Percentiles rank a stretch among this genome's conserved stretches.
phyloP scores from a whole-genome alignment of 495 filamentous ascomycete genomes.

The Beverwykella pulmonaria region DNA sequence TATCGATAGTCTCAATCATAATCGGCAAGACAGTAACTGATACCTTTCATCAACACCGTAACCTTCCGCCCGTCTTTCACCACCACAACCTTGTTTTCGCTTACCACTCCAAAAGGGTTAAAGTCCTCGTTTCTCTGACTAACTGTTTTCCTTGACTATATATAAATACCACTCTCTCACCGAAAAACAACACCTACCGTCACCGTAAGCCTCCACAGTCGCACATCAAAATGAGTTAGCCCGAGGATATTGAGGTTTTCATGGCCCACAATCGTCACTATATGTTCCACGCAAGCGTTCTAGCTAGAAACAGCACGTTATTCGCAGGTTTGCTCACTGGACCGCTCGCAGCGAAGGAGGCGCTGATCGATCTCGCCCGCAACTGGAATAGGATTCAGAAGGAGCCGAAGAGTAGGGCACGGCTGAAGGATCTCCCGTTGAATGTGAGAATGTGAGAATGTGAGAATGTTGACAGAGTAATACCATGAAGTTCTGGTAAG shows the following conservation, averaged over 20 bases:
- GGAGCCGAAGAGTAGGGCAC: neutral
- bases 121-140: too few relatives aligned
- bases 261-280: conserved; percentile 34
- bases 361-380: conserved; percentile 53
- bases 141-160: too few relatives aligned
- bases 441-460: too few relatives aligned
- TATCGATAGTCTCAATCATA: too few relatives aligned
- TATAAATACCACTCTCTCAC: neutral
- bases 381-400: conserved; percentile 42
- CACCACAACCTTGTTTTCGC: too few relatives aligned
- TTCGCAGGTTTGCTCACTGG: conserved; percentile 29
- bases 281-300: conserved; percentile 35
- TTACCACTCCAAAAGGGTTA: too few relatives aligned
- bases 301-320: conserved; percentile 26
- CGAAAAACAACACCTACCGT: too few relatives aligned
- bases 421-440: conserved; percentile 7
- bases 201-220: neutral
- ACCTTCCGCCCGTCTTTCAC: too few relatives aligned
- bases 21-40: too few relatives aligned
- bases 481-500: conserved; percentile 18
- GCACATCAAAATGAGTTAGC: conserved; percentile 6
- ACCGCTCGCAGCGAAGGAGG: conserved; percentile 41
- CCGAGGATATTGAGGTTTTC: conserved; percentile 41
- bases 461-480: conserved; percentile 50
- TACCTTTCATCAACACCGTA: too few relatives aligned